phyloP scores from a whole-genome alignment of 2,329 filamentous ascomycete genomes.

The Calonectria pseudoturangicola region DNA sequence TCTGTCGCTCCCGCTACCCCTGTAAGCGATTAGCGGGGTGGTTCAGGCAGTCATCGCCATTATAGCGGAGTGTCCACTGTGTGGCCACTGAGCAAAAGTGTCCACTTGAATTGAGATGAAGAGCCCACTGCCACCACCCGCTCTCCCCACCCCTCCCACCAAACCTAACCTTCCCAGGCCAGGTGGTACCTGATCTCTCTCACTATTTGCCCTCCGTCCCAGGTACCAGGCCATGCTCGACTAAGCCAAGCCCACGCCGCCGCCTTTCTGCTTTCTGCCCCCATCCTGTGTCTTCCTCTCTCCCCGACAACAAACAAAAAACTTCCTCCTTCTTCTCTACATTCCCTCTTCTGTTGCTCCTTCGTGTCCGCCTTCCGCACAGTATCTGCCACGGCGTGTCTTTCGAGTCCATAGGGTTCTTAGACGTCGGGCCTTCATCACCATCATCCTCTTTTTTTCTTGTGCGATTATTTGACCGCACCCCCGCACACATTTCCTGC shows the following conservation, averaged over 20 bases:
- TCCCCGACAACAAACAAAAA: constrained; percentile 54
- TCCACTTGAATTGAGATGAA: constrained; percentile 27
- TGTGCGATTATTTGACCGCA: constrained; percentile 48
- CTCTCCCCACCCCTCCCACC: constrained; percentile 29
- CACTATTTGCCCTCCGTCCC: background rate
- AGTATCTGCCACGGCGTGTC: constrained; percentile 41
- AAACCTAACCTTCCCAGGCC: constrained; percentile 23
- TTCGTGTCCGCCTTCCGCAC: constrained; percentile 40
- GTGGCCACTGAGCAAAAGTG: constrained; percentile 23
- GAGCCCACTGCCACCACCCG: constrained; percentile 32
- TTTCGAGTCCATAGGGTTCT: constrained; percentile 30
- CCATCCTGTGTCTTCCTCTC: constrained; percentile 51
- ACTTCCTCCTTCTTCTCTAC: constrained; percentile 47
- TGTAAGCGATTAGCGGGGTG: constrained; percentile 22
- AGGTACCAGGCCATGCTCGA: constrained; percentile 25
- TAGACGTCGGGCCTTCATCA: constrained; percentile 45
- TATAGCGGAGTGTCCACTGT: constrained; percentile 24
- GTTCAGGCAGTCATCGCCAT: constrained; percentile 14
- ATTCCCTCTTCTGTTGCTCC: constrained; percentile 42
- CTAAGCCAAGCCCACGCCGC: constrained; percentile 30
- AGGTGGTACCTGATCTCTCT: constrained; percentile 23
- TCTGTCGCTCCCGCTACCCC: constrained; percentile 23
- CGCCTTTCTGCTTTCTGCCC: constrained; percentile 39
- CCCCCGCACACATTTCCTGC: constrained; percentile 56
- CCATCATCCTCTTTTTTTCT: constrained; percentile 24